A percentile compares a stretch with the other conserved stretches of the same genome.
Evolutionary conservation across 1,284 basidiomycete genomes (phyloP).

Genomic region (Ganoderma sp.): DNA sequence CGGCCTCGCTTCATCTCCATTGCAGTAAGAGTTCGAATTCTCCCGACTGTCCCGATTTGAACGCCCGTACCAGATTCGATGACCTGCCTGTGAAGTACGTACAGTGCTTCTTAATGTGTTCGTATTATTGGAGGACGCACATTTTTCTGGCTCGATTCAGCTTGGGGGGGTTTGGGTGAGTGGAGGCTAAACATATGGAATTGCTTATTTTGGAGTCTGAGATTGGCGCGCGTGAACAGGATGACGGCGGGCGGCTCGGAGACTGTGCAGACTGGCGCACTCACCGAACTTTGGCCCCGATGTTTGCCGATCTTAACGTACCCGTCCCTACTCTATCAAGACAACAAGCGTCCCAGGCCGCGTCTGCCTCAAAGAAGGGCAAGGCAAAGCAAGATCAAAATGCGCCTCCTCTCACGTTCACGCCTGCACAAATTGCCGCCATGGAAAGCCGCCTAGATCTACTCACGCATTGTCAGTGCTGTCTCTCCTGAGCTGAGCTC

Average conservation of each 20-base stretch:
- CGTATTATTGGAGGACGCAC: too few species aligned
- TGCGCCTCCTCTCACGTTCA: slow-evolving; percentile 36
- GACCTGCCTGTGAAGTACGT: too few species aligned
- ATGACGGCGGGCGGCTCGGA: too few species aligned
- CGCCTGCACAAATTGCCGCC: slow-evolving; percentile 46
- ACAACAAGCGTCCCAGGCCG: slow-evolving; percentile 26
- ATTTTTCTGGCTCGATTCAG: not conserved
- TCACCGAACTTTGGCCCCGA: slow-evolving; percentile 20
- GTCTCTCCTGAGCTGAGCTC: not conserved
- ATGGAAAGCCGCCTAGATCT: slow-evolving; percentile 52
- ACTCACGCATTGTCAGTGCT: slow-evolving; percentile 50
- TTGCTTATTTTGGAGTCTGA: not conserved
- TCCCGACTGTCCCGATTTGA: too few species aligned
- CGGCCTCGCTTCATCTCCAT: too few species aligned
- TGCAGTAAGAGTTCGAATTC: too few species aligned
- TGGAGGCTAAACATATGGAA: not conserved
- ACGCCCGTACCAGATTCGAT: too few species aligned
- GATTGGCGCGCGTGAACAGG: not conserved
- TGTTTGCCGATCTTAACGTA: slow-evolving; percentile 53
- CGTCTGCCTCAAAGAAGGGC: slow-evolving; percentile 45
- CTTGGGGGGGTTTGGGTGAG: not conserved
- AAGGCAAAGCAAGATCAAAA: slow-evolving; percentile 47
- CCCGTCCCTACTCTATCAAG: slow-evolving; percentile 41
- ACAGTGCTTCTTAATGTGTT: too few species aligned
- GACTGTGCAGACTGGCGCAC: not conserved